Conservation (phyloP, 371 early-diverging fungal species). For the Mucor piriformis region DNA sequence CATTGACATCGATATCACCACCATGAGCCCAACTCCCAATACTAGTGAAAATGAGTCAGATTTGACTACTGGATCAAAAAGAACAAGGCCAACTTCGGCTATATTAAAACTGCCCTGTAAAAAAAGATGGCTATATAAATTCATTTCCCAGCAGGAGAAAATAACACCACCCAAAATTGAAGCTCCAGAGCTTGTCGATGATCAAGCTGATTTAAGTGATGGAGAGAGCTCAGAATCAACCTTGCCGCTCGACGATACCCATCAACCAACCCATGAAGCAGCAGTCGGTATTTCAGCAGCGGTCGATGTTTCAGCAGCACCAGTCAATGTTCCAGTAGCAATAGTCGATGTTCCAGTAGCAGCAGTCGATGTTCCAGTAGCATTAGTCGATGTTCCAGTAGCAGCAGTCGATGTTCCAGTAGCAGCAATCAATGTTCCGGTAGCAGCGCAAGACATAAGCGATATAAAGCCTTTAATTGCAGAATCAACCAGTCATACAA, state of each 20-base stretch:
- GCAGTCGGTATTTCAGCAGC: not conserved
- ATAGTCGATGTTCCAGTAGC: not conserved
- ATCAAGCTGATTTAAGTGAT: slow-evolving; percentile 15
- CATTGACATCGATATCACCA: slow-evolving; percentile 25
- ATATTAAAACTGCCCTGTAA: slow-evolving; percentile 10
- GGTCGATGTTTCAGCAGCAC: not conserved
- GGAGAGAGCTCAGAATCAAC: slow-evolving; percentile 40
- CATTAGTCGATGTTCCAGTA: no score
- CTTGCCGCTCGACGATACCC: slow-evolving; percentile 31
- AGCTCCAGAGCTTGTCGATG: not conserved
- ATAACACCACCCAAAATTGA: not conserved
- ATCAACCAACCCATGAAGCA: not conserved
- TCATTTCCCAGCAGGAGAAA: slow-evolving; percentile 5
- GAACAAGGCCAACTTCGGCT: not conserved
- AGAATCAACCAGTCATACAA: no score
- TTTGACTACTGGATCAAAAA: not conserved
- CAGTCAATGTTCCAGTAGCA: no score
- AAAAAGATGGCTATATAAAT: slow-evolving; percentile 22
- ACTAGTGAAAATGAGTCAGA: not conserved
- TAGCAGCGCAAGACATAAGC: no score
- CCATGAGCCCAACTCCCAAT: slow-evolving; percentile 2
- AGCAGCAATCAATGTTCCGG: no score
- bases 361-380: no score
- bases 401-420: no score
- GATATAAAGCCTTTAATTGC: no score